These are phyloP conservation scores for Puccinia coronata DNA, from an alignment of 1,284 basidiomycete genomes.

Conservation along the genomic window DNA sequence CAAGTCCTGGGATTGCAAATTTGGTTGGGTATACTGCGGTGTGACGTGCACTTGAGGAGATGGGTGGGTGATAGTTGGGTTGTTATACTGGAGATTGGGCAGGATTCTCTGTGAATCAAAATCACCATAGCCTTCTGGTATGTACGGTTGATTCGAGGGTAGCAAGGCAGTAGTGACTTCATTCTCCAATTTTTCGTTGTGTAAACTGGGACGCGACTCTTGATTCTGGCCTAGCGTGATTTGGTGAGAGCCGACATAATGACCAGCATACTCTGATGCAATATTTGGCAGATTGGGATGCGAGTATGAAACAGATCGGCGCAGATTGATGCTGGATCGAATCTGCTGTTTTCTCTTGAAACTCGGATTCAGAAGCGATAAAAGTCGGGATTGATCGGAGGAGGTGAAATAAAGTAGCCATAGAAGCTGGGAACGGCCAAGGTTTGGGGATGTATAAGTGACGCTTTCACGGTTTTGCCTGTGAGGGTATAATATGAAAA, in stretches of 20 bases:
- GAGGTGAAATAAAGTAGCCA: constrained; percentile 39
- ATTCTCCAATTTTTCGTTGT: constrained; percentile 19
- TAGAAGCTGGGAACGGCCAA: not conserved
- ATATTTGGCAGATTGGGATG: constrained; percentile 9
- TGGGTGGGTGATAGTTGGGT: not conserved
- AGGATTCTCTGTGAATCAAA: not conserved
- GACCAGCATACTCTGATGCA: not conserved
- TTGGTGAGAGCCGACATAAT: constrained; percentile 21
- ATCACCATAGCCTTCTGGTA: constrained; percentile 15
- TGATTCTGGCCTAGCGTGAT: not conserved
- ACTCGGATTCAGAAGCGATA: constrained; percentile 25
- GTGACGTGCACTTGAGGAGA: not conserved
- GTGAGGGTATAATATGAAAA: not conserved
- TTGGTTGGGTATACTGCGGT: not conserved
- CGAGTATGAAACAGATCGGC: constrained; percentile 12
- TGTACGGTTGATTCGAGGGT: constrained; percentile 15
- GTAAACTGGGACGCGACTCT: not conserved
- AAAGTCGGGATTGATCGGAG: constrained; percentile 19
- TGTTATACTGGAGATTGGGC: not conserved
- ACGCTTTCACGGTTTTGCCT: not conserved
- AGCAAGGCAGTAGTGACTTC: constrained; percentile 3
- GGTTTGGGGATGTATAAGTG: not conserved
- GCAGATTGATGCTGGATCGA: constrained; percentile 42
- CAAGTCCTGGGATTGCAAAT: not conserved
- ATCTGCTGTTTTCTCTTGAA: constrained; percentile 36